These are phyloP conservation scores for Leccinum ochraceum DNA, from an alignment of 768 basidiomycete species.

Conservation along the genomic window DNA sequence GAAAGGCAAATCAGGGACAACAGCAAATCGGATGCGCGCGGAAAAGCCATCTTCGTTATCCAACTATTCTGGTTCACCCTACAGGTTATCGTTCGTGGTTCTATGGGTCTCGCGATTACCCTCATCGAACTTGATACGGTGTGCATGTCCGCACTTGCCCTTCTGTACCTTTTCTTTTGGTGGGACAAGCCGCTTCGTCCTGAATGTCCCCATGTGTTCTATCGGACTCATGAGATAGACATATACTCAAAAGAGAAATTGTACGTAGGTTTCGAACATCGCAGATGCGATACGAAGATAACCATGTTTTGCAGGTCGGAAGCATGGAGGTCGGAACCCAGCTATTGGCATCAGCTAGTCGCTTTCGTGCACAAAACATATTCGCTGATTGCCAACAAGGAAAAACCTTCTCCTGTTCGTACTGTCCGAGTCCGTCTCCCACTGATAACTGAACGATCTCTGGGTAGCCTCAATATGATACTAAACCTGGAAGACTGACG, in stretches of 20 bases:
- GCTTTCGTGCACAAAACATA: not conserved
- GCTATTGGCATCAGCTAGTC: not conserved
- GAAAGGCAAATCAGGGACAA: not conserved
- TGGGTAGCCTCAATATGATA: not conserved
- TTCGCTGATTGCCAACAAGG: not conserved
- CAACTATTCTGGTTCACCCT: not conserved
- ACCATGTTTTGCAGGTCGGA: not conserved
- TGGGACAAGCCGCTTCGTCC: not conserved
- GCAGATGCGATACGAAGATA: not conserved
- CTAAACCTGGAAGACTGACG: not conserved
- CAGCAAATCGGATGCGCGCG: not conserved
- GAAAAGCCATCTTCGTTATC: not conserved
- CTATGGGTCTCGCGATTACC: not conserved
- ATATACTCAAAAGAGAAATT: not conserved
- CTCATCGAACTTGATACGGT: conserved; percentile 2
- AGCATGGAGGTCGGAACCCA: not conserved
- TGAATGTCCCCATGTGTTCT: not conserved
- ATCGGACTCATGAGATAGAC: not conserved
- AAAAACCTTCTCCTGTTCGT: not conserved
- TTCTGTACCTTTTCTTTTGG: not conserved
- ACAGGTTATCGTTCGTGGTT: not conserved
- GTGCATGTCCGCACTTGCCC: not conserved
- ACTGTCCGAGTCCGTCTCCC: not conserved
- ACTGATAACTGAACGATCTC: not conserved
- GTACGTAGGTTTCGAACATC: not conserved